Conservation (phyloP, 768 basidiomycete species). For the Russula earlei region DNA sequence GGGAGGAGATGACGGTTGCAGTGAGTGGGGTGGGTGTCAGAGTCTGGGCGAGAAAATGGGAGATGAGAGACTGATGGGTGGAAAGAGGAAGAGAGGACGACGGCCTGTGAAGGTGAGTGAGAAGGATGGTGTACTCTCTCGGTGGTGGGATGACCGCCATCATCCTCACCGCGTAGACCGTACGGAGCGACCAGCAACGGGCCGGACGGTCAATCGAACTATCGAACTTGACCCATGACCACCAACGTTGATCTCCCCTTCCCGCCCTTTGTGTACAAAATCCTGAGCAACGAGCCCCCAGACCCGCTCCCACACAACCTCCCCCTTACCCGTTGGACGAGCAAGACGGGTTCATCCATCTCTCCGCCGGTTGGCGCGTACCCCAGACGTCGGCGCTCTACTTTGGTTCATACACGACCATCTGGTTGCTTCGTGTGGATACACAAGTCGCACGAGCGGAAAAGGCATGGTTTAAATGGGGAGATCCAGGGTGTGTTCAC, state of each 20-base stretch:
- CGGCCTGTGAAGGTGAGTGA: slow-evolving; percentile 43
- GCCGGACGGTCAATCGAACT: not conserved
- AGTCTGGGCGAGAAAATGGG: slow-evolving; percentile 47
- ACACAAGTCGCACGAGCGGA: slow-evolving; percentile 19
- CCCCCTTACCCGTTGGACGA: slow-evolving; percentile 24
- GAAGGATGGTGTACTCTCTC: slow-evolving; percentile 34
- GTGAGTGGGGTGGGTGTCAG: slow-evolving; percentile 48
- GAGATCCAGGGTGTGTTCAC: slow-evolving; percentile 20
- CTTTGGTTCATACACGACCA: slow-evolving; percentile 26
- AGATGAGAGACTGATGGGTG: slow-evolving; percentile 45
- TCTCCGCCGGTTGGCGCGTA: slow-evolving; percentile 33
- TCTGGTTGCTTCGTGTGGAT: slow-evolving; percentile 25
- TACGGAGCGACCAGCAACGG: too few species aligned
- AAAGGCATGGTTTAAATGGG: slow-evolving; percentile 24
- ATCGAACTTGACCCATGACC: not conserved
- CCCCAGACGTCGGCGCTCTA: slow-evolving; percentile 32
- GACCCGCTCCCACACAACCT: slow-evolving; percentile 13
- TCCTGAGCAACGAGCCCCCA: slow-evolving; percentile 28
- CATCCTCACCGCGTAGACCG: not conserved
- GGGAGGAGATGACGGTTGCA: slow-evolving; percentile 46
- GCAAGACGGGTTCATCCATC: slow-evolving; percentile 39
- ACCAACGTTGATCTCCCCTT: not conserved
- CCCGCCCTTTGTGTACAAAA: slow-evolving; percentile 32
- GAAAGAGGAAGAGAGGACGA: slow-evolving; percentile 35
- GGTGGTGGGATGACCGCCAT: slow-evolving; percentile 18